phyloP scores from a whole-genome alignment of 2,329 filamentous ascomycete genomes.

The Penicillium sp. region DNA sequence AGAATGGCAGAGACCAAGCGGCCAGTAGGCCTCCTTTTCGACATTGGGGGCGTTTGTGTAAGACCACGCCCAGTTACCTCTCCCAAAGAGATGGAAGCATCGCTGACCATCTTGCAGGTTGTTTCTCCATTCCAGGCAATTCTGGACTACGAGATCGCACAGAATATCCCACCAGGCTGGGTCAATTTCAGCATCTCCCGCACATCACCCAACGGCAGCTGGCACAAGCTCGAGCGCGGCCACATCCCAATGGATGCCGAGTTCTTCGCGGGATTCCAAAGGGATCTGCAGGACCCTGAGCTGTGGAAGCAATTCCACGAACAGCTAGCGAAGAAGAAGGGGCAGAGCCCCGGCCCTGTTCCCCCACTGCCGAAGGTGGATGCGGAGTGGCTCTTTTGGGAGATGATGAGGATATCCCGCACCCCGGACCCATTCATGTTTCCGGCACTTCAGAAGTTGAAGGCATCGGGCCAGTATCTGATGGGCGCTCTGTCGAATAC shows the following conservation, averaged over 20 bases:
- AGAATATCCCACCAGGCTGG: slow-evolving; percentile 82
- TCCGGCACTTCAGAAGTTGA: slow-evolving; percentile 73
- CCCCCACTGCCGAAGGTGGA: slow-evolving; percentile 74
- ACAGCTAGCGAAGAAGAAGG: slow-evolving; percentile 34
- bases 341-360: slow-evolving; percentile 32
- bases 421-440: slow-evolving; percentile 83
- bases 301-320: slow-evolving; percentile 68
- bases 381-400: slow-evolving; percentile 77
- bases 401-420: slow-evolving; percentile 79
- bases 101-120: slow-evolving; percentile 59
- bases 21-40: slow-evolving; percentile 81
- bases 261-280: slow-evolving; percentile 77
- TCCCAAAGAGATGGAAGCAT: neutral
- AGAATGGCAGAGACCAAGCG: slow-evolving; percentile 47
- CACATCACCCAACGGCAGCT: slow-evolving; percentile 75
- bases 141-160: slow-evolving; percentile 78
- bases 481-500: slow-evolving; percentile 89
- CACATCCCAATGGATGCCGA: slow-evolving; percentile 71
- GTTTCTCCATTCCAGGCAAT: slow-evolving; percentile 91
- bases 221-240: slow-evolving; percentile 86
- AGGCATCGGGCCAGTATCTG: slow-evolving; percentile 65
- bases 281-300: slow-evolving; percentile 66
- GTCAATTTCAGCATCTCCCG: slow-evolving; percentile 86
- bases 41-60: slow-evolving; percentile 97
- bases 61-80: slow-evolving; percentile 38